Percentiles rank a stretch among this genome's conserved stretches.
phyloP scores from a whole-genome alignment of 1,284 basidiomycete genomes.

The Spongispora temasekensis region DNA sequence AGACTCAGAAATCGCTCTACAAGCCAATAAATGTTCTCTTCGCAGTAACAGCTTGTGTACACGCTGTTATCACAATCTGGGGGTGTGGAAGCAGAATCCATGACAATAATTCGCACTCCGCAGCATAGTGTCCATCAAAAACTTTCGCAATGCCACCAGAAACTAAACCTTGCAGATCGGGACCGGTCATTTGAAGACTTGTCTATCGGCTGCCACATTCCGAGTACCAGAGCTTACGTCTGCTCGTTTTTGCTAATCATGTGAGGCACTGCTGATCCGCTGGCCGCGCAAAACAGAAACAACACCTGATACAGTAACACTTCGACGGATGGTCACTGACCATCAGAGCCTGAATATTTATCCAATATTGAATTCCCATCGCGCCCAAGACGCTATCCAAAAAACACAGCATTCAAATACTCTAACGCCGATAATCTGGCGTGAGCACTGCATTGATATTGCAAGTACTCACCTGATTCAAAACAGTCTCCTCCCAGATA shows the following conservation, averaged over 20 bases:
- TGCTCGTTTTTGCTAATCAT: too few species aligned
- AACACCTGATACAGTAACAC: neutral
- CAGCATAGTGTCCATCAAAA: neutral
- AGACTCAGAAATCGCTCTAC: slow-evolving; percentile 44
- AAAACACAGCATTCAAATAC: slow-evolving; percentile 9
- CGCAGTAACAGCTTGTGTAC: slow-evolving; percentile 50
- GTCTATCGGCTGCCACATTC: too few species aligned
- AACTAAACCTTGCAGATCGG: slow-evolving; percentile 11
- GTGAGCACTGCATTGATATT: slow-evolving; percentile 2
- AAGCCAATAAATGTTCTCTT: slow-evolving; percentile 73
- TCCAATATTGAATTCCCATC: slow-evolving; percentile 13
- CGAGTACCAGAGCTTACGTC: too few species aligned
- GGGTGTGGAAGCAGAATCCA: slow-evolving; percentile 18
- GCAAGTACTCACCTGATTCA: slow-evolving; percentile 6
- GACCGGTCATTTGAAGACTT: too few species aligned
- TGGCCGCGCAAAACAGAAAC: too few species aligned
- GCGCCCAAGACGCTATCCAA: neutral
- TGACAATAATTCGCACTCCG: slow-evolving; percentile 24
- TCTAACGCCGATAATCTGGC: slow-evolving; percentile 1
- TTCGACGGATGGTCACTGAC: slow-evolving; percentile 3
- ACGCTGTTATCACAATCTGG: slow-evolving; percentile 18
- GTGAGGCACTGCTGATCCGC: too few species aligned
- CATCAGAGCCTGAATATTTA: neutral
- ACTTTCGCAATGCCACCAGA: neutral
- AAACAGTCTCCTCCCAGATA: slow-evolving; percentile 3